Conservation (phyloP, 441 rosid genomes). For the Populus tomentosa region DNA sequence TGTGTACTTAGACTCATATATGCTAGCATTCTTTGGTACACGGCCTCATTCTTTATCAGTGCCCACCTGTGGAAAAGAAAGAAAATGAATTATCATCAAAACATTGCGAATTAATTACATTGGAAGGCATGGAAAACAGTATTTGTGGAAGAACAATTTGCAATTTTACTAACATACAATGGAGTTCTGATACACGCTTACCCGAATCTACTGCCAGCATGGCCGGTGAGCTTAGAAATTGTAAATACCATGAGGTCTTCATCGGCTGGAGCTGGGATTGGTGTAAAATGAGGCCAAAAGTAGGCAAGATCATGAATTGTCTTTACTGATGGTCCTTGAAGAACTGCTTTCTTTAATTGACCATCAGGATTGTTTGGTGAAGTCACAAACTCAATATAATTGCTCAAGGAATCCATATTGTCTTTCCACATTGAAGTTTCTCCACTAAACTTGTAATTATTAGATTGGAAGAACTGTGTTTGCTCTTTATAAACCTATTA, state of each 20-base stretch:
- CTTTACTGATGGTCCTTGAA: constrained; percentile 43
- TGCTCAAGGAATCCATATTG: constrained; percentile 13
- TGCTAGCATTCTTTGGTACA: constrained; percentile 31
- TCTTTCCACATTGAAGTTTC: constrained; percentile 42
- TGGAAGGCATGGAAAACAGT: no score
- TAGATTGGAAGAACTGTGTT: constrained; percentile 25
- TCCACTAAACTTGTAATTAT: constrained; percentile 29
- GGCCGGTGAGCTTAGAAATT: constrained; percentile 70
- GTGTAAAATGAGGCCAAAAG: constrained; percentile 66
- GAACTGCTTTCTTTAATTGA: constrained; percentile 36
- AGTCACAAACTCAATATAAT: constrained; percentile 55
- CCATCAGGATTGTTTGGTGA: constrained; percentile 82
- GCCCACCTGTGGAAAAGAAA: constrained; percentile 40
- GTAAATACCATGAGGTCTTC: constrained; percentile 48
- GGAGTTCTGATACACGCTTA: neutral
- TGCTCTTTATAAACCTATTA: constrained; percentile 27
- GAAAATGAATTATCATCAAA: no score
- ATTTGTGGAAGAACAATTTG: no score
- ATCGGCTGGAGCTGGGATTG: constrained; percentile 46
- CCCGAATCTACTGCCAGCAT: constrained; percentile 76
- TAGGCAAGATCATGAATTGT: constrained; percentile 55
- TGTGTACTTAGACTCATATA: constrained; percentile 18
- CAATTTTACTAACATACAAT: no score
- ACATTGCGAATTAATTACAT: no score
- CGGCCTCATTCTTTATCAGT: constrained; percentile 40